These are phyloP conservation scores for Zostera marina DNA, from an alignment of 116 monocot genomes.

Conservation along the genomic window DNA sequence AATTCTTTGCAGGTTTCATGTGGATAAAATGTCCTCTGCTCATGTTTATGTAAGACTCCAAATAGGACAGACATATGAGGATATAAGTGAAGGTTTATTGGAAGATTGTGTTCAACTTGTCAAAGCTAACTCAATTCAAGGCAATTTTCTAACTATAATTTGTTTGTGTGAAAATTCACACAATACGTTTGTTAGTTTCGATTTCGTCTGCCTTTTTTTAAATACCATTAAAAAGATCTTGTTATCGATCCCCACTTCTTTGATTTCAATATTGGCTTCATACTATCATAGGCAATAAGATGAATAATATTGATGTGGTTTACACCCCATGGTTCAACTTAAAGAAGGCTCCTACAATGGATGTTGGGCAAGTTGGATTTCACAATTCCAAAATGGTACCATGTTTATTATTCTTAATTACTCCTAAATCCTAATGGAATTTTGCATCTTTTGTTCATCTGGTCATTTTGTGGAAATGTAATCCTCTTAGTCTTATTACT, in stretches of 20 bases:
- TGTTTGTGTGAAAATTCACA: not conserved
- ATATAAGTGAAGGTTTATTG: slow-evolving; percentile 80
- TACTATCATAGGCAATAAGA: slow-evolving; percentile 62
- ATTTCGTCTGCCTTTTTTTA: not conserved
- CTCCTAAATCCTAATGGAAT: too few relatives aligned
- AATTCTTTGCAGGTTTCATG: slow-evolving; percentile 67
- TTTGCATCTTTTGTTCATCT: too few relatives aligned
- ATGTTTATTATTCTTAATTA: too few relatives aligned
- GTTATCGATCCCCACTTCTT: too few relatives aligned
- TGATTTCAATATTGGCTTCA: too few relatives aligned
- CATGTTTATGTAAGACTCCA: slow-evolving; percentile 90
- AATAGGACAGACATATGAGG: slow-evolving; percentile 92
- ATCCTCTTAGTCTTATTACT: not conserved
- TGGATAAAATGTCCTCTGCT: slow-evolving; percentile 99
- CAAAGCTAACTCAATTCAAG: slow-evolving; percentile 99
- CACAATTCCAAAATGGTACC: slow-evolving; percentile 75
- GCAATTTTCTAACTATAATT: slow-evolving; percentile 7
- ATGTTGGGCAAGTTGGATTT: slow-evolving; percentile 89
- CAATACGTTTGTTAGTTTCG: too few relatives aligned
- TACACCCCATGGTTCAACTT: slow-evolving; percentile 92
- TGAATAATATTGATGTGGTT: slow-evolving; percentile 92
- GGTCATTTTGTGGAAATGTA: not conserved
- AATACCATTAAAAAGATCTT: too few relatives aligned
- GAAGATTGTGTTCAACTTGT: slow-evolving; percentile 97
- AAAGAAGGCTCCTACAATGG: slow-evolving; percentile 80